Evolutionary conservation across 495 filamentous ascomycete species (phyloP).

Genomic region (Penicillium bovifimosum): DNA sequence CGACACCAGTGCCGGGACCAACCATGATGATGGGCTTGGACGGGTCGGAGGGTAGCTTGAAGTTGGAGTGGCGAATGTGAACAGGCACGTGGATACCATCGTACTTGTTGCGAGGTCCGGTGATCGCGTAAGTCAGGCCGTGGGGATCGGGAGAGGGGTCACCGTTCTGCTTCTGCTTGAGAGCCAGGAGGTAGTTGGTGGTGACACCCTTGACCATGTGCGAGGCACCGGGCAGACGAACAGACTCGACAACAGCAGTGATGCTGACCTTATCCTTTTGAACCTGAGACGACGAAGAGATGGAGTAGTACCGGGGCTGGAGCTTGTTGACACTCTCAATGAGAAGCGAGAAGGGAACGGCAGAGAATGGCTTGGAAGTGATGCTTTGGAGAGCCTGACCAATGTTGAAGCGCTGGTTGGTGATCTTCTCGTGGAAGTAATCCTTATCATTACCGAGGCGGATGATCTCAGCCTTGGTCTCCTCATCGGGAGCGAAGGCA

Average conservation of each 20-base stretch:
- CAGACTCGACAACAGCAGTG: constrained; percentile 88
- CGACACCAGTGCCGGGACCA: constrained; percentile 94
- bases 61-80: constrained; percentile 96
- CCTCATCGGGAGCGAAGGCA: constrained; percentile 82
- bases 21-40: constrained; percentile 92
- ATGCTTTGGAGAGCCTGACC: constrained; percentile 78
- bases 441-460: constrained; percentile 91
- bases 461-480: constrained; percentile 75
- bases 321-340: constrained; percentile 93
- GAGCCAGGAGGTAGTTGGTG: constrained; percentile 92
- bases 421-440: constrained; percentile 87
- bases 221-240: constrained; percentile 66
- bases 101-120: constrained; percentile 92
- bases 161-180: constrained; percentile 96
- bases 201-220: constrained; percentile 90
- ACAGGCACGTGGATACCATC: constrained; percentile 94
- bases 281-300: constrained; percentile 91
- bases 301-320: constrained; percentile 98
- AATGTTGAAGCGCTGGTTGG: constrained; percentile 80
- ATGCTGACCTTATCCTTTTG: constrained; percentile 92
- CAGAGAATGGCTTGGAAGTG: constrained; percentile 67
- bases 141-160: constrained; percentile 80
- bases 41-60: constrained; percentile 96
- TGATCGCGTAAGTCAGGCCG: constrained; percentile 83
- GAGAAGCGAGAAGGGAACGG: constrained; percentile 87